Conservation (phyloP, 2,329 filamentous ascomycete genomes). For the Aschersonia sp. region DNA sequence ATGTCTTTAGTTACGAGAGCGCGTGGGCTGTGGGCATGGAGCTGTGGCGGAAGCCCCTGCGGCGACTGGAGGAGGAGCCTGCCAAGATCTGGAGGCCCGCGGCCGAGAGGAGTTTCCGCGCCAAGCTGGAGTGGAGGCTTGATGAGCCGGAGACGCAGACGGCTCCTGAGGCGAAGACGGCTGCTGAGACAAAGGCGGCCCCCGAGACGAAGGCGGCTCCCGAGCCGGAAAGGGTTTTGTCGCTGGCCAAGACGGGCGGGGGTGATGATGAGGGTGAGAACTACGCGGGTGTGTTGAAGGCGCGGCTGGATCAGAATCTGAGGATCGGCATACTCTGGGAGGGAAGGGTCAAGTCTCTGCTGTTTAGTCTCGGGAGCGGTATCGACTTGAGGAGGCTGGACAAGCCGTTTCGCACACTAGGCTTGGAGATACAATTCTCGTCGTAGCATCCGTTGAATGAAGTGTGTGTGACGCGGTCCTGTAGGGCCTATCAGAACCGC, state of each 20-base stretch:
- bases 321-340: constrained; percentile 85
- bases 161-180: background rate
- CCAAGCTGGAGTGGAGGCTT: constrained; percentile 36
- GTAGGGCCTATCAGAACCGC: too few species aligned
- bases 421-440: constrained; percentile 71
- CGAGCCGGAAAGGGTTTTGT: constrained; percentile 2
- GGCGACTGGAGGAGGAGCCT: constrained; percentile 19
- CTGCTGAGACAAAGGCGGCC: background rate
- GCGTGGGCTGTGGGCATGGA: constrained; percentile 86
- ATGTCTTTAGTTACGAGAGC: constrained; percentile 96
- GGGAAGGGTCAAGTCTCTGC: constrained; percentile 76
- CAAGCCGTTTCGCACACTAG: constrained; percentile 63
- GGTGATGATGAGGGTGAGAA: constrained; percentile 35
- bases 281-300: constrained; percentile 78
- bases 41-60: constrained; percentile 59
- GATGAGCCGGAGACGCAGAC: constrained; percentile 21
- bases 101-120: constrained; percentile 29
- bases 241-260: constrained; percentile 9
- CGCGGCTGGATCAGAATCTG: constrained; percentile 77
- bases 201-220: background rate
- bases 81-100: constrained; percentile 2
- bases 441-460: background rate
- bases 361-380: constrained; percentile 81
- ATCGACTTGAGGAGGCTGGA: constrained; percentile 67
- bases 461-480: too few species aligned